A percentile compares a stretch with the other conserved stretches of the same genome.
phyloP scores from a whole-genome alignment of 176 grass and related monocot species.

The Elymus sibiricus region DNA sequence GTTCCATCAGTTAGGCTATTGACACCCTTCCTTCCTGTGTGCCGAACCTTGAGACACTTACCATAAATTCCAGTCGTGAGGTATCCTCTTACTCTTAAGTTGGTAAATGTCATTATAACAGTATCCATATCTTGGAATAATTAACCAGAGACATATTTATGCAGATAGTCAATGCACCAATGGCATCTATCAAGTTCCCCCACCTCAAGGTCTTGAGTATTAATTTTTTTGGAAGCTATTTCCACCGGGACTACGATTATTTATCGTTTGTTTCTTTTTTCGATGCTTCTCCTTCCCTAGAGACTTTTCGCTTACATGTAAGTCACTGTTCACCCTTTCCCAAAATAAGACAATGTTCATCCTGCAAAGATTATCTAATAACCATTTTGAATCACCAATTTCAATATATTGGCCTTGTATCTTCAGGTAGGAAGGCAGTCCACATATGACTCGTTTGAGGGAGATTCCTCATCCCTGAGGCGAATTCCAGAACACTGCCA shows the following conservation, averaged over 20 bases:
- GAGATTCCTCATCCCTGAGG: background rate
- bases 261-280: constrained; percentile 8
- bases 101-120: background rate
- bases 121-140: background rate
- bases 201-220: background rate
- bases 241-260: background rate
- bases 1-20: background rate
- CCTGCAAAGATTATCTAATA: background rate
- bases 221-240: accelerated
- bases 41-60: constrained; percentile 18
- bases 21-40: background rate
- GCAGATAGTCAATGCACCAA: background rate
- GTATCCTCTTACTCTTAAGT: background rate
- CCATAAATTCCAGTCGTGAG: accelerated
- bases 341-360: background rate
- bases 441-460: background rate
- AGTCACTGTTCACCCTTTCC: background rate
- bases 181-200: background rate
- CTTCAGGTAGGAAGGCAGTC: background rate
- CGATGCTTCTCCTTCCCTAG: background rate
- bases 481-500: background rate
- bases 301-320: background rate
- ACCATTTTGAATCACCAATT: background rate
- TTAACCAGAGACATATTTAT: background rate
- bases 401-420: background rate